A percentile compares a stretch with the other conserved stretches of the same genome.
Evolutionary conservation across 768 basidiomycete genomes (phyloP).

Genomic region (Mycena alexandri): DNA sequence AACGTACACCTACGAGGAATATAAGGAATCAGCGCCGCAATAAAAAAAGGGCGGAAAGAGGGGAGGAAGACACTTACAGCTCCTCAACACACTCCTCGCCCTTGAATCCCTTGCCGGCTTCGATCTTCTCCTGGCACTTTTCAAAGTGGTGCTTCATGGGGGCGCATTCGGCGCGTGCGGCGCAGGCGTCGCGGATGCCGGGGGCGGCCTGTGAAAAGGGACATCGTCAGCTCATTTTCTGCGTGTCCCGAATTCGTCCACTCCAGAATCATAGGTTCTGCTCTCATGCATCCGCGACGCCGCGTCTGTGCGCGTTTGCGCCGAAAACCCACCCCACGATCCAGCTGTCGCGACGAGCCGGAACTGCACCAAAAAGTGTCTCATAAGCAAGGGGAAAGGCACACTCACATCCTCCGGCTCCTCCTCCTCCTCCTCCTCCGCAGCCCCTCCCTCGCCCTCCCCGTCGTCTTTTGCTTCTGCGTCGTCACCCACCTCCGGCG

Average conservation of each 20-base stretch:
- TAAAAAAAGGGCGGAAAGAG: conserved; percentile 43
- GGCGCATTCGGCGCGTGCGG: conserved; percentile 73
- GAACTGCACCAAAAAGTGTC: too few species aligned
- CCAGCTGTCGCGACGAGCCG: too few species aligned
- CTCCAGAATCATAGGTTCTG: too few species aligned
- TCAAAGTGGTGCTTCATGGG: conserved; percentile 85
- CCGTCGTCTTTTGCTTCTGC: not conserved
- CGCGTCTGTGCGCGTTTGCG: too few species aligned
- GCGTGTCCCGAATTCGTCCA: too few species aligned
- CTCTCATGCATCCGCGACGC: too few species aligned
- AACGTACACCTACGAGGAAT: conserved; percentile 42
- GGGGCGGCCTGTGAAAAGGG: conserved; percentile 70
- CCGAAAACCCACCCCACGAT: too few species aligned
- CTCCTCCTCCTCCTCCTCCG: conserved; percentile 2
- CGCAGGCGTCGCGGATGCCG: conserved; percentile 80
- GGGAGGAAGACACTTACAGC: conserved; percentile 65
- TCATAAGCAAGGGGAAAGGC: too few species aligned
- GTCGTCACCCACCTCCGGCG: not conserved
- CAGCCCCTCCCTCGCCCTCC: conserved; percentile 3
- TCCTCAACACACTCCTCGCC: conserved; percentile 95
- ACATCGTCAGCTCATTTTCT: not conserved
- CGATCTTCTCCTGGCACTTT: conserved; percentile 91
- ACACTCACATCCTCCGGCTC: conserved; percentile 19
- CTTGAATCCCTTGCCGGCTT: conserved; percentile 85
- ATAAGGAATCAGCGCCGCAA: conserved; percentile 15